Evolutionary conservation across 2,329 filamentous ascomycete species (phyloP).

Genomic region (Beauveria pseudobassiana): DNA sequence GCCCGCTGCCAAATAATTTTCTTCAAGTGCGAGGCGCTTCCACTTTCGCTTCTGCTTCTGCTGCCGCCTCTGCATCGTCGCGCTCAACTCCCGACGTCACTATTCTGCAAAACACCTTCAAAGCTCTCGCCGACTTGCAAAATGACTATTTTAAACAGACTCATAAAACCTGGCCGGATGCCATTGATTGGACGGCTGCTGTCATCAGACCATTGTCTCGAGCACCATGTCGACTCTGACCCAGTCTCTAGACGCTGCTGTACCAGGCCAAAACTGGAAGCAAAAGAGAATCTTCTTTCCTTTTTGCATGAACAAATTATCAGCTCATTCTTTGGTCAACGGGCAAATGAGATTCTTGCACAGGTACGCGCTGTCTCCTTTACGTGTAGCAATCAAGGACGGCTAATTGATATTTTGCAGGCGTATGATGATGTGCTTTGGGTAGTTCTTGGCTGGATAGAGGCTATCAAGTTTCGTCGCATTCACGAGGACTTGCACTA

Average conservation of each 20-base stretch:
- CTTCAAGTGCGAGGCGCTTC: neutral
- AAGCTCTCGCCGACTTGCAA: constrained; percentile 70
- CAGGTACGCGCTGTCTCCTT: constrained; percentile 26
- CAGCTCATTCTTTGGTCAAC: constrained; percentile 80
- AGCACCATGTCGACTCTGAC: constrained; percentile 67
- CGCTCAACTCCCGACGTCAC: neutral
- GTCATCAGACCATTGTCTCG: constrained; percentile 75
- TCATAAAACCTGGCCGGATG: constrained; percentile 72
- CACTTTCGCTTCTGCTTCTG: neutral
- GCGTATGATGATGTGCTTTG: constrained; percentile 94
- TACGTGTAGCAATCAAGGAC: too few relatives aligned
- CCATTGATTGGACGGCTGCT: constrained; percentile 91
- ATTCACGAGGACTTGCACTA: constrained; percentile 61
- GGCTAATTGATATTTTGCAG: constrained; percentile 30
- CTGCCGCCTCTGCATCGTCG: neutral
- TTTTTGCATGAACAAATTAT: constrained; percentile 71
- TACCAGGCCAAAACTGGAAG: constrained; percentile 32
- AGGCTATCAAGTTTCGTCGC: constrained; percentile 68
- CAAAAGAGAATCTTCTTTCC: constrained; percentile 71
- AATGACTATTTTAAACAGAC: constrained; percentile 68
- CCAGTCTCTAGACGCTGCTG: constrained; percentile 38
- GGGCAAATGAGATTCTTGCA: constrained; percentile 64
- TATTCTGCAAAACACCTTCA: constrained; percentile 43
- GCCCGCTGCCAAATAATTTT: neutral
- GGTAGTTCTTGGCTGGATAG: constrained; percentile 89